These are phyloP conservation scores for Plasmopara muralis DNA, from an alignment of 352 stramenopile genomes.

Conservation along the genomic window DNA sequence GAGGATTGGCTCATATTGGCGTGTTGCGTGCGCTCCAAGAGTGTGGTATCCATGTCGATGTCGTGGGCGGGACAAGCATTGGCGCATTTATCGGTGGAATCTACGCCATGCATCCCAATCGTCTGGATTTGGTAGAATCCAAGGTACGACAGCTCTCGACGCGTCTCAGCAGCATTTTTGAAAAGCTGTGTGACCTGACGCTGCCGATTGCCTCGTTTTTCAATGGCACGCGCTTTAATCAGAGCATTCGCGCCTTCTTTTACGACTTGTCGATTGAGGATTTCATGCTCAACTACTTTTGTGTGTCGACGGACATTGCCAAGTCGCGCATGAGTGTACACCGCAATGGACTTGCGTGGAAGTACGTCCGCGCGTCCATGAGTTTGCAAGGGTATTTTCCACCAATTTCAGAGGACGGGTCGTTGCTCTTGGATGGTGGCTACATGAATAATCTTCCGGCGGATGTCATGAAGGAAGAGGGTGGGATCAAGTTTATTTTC, in stretches of 20 bases:
- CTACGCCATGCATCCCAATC: constrained; percentile 72
- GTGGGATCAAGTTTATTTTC: constrained; percentile 85
- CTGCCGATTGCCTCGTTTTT: constrained; percentile 88
- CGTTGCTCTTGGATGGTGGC: constrained; percentile 83
- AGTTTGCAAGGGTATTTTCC: constrained; percentile 88
- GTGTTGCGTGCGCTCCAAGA: constrained; percentile 90
- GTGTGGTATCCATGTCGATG: constrained; percentile 88
- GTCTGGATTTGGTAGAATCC: constrained; percentile 45
- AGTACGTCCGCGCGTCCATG: constrained; percentile 90
- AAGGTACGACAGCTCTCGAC: constrained; percentile 55
- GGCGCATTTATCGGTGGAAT: constrained; percentile 80
- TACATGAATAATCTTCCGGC: constrained; percentile 93
- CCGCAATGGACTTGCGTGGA: constrained; percentile 80
- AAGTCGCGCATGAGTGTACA: constrained; percentile 85
- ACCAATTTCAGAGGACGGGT: constrained; percentile 84
- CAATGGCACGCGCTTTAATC: constrained; percentile 79
- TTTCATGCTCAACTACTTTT: constrained; percentile 91
- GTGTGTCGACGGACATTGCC: constrained; percentile 89
- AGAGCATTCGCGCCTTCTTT: constrained; percentile 62
- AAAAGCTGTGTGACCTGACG: constrained; percentile 82
- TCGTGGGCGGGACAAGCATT: constrained; percentile 90
- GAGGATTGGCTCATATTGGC: constrained; percentile 91
- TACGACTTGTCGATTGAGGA: constrained; percentile 83
- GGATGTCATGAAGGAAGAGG: constrained; percentile 88
- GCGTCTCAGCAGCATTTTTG: constrained; percentile 58